Evolutionary conservation across 2,329 filamentous ascomycete genomes (phyloP), one percentile per base, ranked within the genome.

Genomic region (Aspergillus ochraceus): DNA sequence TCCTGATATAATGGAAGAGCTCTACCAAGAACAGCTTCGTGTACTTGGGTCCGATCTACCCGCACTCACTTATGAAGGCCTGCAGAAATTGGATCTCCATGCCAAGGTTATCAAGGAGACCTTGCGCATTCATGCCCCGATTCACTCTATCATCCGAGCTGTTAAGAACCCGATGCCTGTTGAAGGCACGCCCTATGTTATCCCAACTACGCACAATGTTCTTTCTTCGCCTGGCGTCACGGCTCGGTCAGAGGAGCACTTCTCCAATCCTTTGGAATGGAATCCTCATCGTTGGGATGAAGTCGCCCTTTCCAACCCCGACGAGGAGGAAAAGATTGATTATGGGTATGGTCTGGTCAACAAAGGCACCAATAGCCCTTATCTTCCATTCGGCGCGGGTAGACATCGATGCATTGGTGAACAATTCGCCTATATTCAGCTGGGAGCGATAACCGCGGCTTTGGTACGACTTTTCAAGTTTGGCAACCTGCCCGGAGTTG

Each of bases 401-500:
- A 84, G 94, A 67, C 94, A 98, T 79, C 85, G 94, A 66, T 98
- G 94, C 79, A 97, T 98, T 72, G 94, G 94, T 66, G 94, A 98
- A 83, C 92, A 97, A 72, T 98, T 97, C 76, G 94, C 94, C 67
- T 96, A 96, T 74, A 84, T 96, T 59, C 94, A 98, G 79, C 82
- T 98, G 63, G 89, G 93, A 74, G 92, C 91, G 49, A 96, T 98
- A 66, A 81, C 89, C 12, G 91, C 88, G 54, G 88, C 87, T 60
- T 80, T 93, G 65, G 90, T 96, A 46, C 85, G 92, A 53, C 75
- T 87, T 55, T 91, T 97, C 81, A 94, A 91, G 80, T 86, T 97
- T 74, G 83, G 84, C 71, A 96, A 92, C 47, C 55, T 69, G 20
- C 64, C 66, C 11, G 60, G 63, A 20, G 60, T 62, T 49, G 54